Percentiles rank a stretch among this genome's conserved stretches.
Conservation (phyloP, 2,329 filamentous ascomycete genomes). For the Talaromyces sp. region DNA sequence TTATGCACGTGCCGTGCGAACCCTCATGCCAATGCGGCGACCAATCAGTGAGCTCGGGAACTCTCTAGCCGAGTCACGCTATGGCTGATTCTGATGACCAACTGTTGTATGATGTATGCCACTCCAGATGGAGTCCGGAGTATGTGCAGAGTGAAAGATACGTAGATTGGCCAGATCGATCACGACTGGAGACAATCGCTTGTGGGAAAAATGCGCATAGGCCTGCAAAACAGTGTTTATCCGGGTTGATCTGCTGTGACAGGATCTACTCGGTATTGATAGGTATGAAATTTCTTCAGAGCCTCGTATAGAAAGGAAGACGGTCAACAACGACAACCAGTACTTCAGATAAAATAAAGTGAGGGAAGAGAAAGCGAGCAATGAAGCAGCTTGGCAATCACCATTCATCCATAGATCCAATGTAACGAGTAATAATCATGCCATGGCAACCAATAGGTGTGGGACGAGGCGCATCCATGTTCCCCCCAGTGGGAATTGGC, state of each 20-base stretch:
- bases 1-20: conserved; percentile 1
- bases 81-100: conserved; percentile 6
- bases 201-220: not conserved
- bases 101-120: not conserved
- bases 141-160: not conserved
- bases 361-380: not conserved
- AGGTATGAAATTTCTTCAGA: not conserved
- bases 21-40: not conserved
- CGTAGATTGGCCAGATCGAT: too few species aligned
- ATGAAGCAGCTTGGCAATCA: not conserved
- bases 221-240: not conserved
- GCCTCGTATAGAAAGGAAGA: not conserved
- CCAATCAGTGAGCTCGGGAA: conserved; percentile 8
- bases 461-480: conserved; percentile 1
- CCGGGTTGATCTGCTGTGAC: not conserved
- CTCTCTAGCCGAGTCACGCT: conserved; percentile 17
- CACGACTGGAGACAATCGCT: not conserved
- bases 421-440: not conserved
- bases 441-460: not conserved
- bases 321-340: not conserved
- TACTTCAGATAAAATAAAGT: not conserved
- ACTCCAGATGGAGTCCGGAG: not conserved
- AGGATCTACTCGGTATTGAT: conserved; percentile 1
- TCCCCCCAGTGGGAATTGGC: conserved; percentile 6
- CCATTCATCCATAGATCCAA: not conserved